Percentiles rank a stretch among this genome's conserved stretches.
Evolutionary conservation across 176 grass and related monocot genomes (phyloP).

Genomic region (Eleusine coracana): DNA sequence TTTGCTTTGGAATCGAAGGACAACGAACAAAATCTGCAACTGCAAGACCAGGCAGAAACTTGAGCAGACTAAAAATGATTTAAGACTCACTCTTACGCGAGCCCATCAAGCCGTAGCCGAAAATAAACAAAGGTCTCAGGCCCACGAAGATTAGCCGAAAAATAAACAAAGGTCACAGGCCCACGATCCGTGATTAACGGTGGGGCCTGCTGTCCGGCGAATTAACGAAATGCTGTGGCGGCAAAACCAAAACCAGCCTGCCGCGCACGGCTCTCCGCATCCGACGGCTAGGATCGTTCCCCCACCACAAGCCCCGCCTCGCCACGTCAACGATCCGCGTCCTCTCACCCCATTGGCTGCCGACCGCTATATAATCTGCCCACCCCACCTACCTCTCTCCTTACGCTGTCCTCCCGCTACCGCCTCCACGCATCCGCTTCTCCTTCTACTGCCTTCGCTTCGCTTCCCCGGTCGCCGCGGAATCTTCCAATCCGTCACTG

Average conservation of each 20-base stretch:
- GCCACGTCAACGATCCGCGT: conserved; percentile 61
- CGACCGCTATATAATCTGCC: conserved; percentile 27
- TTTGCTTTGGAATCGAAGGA: too few relatives aligned
- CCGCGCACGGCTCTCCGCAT: not conserved
- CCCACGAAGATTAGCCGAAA: not conserved
- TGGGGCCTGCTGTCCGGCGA: conserved; percentile 6
- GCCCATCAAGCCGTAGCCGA: not conserved
- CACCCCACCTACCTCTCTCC: not conserved
- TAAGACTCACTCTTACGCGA: too few relatives aligned
- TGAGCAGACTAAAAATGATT: not conserved
- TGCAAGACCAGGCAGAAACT: not conserved
- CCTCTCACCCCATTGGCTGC: conserved; percentile 38
- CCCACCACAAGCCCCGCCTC: accelerated
- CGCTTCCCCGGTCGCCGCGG: not conserved
- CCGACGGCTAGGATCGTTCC: conserved; percentile 35
- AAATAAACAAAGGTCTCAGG: too few relatives aligned
- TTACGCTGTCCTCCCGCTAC: not conserved
- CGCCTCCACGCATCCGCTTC: not conserved
- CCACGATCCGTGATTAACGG: not conserved
- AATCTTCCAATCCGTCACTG: not conserved
- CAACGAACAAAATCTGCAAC: too few relatives aligned
- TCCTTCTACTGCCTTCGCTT: not conserved
- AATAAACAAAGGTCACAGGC: not conserved
- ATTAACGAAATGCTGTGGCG: conserved; percentile 39
- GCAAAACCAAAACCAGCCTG: conserved; percentile 17